Evolutionary conservation across 768 basidiomycete genomes (phyloP), one percentile per base, ranked within the genome.

Genomic region (Mycena pura): DNA sequence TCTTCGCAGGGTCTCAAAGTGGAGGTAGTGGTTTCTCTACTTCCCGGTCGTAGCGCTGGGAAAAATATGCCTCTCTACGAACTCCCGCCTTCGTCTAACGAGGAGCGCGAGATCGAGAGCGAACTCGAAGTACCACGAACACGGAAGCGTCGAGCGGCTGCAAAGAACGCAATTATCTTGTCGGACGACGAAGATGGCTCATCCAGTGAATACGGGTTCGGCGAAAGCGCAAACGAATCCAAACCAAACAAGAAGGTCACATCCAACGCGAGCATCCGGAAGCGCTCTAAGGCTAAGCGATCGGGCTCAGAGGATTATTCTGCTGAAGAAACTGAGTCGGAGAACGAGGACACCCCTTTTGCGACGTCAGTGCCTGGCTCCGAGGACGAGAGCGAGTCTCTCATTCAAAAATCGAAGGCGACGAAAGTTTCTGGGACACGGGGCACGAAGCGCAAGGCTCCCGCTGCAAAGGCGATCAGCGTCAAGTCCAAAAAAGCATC

Each of bases 1-100:
- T 68, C 71, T 15, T 75, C 76, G 24, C 74, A 76, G n/a, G 81
- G 83, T 21, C 69, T 79, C 45, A 76, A 75, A 10, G 74, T 86
- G 31, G 88, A 90, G 67, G 89, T 90, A 8, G 82, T 89, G 17
- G 83, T 91, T 34, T 75, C 77, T 5, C 67, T 70, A 62, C 70
- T 47, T 71, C 69, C 57, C 47, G 57, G 57, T 31, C 61, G 72
- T 53, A 74, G 57, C 21, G 66, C 61, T 21, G 54, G 62, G 24
- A 64, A 60, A 22, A 63, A 57, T 21, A 67, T 68, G 57, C 21
- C 40, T 22, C 45, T 65, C 36, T 51, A 73, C 76, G 71, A 69
- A 7, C 67, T 74, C 24, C 78, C 79, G 4, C 72, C 76, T 1
- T 71, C 73, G 19, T 75, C 77, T 7, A 74, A 71, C 8, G 75